These are phyloP conservation scores for Tubosaeta sp. DNA, from an alignment of 768 basidiomycete genomes.

Conservation along the genomic window DNA sequence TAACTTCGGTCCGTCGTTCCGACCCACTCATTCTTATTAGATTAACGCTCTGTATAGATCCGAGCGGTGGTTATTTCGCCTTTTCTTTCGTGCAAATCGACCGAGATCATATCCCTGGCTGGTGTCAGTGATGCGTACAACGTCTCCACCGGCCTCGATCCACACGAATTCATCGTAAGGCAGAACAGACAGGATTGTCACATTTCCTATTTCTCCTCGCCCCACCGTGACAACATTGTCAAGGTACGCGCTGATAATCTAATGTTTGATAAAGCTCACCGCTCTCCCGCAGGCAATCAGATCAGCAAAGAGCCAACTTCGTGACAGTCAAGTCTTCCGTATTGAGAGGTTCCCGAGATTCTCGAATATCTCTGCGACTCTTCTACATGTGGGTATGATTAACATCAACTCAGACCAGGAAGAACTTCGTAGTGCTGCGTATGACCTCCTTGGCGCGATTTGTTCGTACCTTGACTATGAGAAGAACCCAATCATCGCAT, in stretches of 20 bases:
- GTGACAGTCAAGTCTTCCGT: constrained; percentile 46
- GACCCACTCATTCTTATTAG: not conserved
- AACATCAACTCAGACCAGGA: constrained; percentile 73
- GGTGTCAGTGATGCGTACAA: constrained; percentile 89
- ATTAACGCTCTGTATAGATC: constrained; percentile 37
- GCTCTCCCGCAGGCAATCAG: constrained; percentile 54
- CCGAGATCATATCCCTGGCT: constrained; percentile 72
- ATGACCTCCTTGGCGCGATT: constrained; percentile 73
- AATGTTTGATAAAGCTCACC: not conserved
- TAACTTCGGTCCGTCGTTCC: constrained; percentile 60
- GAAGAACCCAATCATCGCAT: constrained; percentile 62
- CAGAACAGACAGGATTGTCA: constrained; percentile 58
- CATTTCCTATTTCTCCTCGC: constrained; percentile 74
- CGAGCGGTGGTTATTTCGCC: constrained; percentile 72
- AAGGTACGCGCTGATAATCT: constrained; percentile 44
- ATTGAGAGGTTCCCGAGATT: constrained; percentile 70
- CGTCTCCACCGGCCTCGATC: constrained; percentile 70
- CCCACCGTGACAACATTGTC: constrained; percentile 63
- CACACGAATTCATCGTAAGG: constrained; percentile 78
- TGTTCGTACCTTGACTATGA: constrained; percentile 77
- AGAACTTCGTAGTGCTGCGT: constrained; percentile 72
- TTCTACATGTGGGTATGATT: constrained; percentile 83
- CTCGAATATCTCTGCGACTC: constrained; percentile 78
- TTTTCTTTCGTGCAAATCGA: constrained; percentile 65
- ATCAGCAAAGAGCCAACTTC: constrained; percentile 67